These are phyloP conservation scores for Cyamopsis tetragonoloba DNA, from an alignment of 306 rosid genomes.

Conservation along the genomic window DNA sequence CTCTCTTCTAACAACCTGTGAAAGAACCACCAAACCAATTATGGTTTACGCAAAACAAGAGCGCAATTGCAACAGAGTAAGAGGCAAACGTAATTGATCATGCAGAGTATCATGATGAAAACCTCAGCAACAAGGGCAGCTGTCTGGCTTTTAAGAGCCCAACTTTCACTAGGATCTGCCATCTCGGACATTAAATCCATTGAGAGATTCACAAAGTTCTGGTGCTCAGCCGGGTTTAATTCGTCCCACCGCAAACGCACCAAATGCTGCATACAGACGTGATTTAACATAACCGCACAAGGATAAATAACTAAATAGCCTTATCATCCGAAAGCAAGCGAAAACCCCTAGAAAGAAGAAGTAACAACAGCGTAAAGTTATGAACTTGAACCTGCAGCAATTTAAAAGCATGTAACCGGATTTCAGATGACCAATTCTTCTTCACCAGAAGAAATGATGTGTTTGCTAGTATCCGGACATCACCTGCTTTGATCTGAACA, in stretches of 20 bases:
- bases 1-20: constrained; percentile 88
- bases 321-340: not conserved
- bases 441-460: constrained; percentile 68
- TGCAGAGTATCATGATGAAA: constrained; percentile 15
- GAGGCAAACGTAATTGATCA: constrained; percentile 12
- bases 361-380: constrained; percentile 15
- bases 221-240: constrained; percentile 58
- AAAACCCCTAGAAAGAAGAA: constrained; percentile 10
- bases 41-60: constrained; percentile 12
- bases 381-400: constrained; percentile 74
- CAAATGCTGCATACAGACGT: constrained; percentile 61
- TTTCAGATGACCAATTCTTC: constrained; percentile 89
- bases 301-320: constrained; percentile 8
- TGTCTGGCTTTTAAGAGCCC: constrained; percentile 97
- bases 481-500: constrained; percentile 73
- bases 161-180: constrained; percentile 80
- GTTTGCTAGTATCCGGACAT: constrained; percentile 64
- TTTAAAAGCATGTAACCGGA: constrained; percentile 92
- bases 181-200: constrained; percentile 79
- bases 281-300: constrained; percentile 10
- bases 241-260: constrained; percentile 96
- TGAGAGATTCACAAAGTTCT: constrained; percentile 66
- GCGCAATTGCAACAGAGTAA: constrained; percentile 1
- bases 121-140: constrained; percentile 99
- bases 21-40: constrained; percentile 22